Evolutionary conservation across 148 eudicot genomes (phyloP).

Genomic region (Cornus kousa): DNA sequence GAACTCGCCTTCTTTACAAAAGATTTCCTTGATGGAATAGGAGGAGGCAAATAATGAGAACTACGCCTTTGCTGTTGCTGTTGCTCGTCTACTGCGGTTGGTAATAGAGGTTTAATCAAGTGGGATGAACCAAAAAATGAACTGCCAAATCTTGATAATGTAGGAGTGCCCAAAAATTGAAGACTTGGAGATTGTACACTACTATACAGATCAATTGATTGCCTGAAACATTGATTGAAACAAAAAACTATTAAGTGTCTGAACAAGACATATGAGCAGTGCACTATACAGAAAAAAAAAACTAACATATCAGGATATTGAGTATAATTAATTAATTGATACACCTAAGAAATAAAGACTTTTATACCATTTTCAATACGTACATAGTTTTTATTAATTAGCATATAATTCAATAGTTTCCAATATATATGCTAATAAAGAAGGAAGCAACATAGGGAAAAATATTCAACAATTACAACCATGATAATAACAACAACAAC

Average conservation of each 20-base stretch:
- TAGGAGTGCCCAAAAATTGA: conserved; percentile 63
- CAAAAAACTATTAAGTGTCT: neutral
- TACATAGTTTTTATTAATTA: no score
- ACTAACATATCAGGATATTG: neutral
- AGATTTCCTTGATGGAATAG: conserved; percentile 50
- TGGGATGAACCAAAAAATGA: conserved; percentile 68
- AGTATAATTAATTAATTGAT: neutral
- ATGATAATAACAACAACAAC: no score
- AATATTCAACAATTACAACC: no score
- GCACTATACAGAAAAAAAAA: neutral
- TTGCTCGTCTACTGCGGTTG: conserved; percentile 45
- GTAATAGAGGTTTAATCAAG: conserved; percentile 54
- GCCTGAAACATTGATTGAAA: conserved; percentile 48
- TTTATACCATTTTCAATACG: no score
- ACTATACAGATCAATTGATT: conserved; percentile 79
- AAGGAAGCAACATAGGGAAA: neutral
- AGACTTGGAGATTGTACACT: conserved; percentile 76
- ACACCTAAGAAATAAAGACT: no score
- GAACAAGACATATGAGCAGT: neutral
- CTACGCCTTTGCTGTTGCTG: conserved; percentile 53
- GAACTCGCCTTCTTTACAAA: conserved; percentile 23
- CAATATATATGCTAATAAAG: neutral
- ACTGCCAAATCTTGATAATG: conserved; percentile 64
- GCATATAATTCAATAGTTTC: no score
- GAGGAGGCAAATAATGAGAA: conserved; percentile 72